Evolutionary conservation across 352 stramenopile species (phyloP), one percentile per base, ranked within the genome.

Genomic region (Poterioochromonas sp.): DNA sequence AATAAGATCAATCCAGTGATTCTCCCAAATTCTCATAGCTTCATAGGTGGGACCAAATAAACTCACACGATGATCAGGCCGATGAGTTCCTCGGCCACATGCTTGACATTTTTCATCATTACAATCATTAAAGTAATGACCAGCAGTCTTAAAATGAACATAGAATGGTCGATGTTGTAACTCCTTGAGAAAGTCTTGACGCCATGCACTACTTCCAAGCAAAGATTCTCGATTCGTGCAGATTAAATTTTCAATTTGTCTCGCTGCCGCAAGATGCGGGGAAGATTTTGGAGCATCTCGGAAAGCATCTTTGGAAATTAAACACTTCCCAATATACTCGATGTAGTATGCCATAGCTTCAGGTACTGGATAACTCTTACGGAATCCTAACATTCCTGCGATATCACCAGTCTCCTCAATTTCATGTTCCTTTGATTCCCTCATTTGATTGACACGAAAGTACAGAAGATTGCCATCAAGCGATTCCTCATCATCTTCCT

Each of bases 241-340:
- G 2, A 74, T 39, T n/a, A 74, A 3, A 39, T 74, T 74, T n/a
- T 74, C 65, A 54, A 74, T 43, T 71, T 41, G n/a, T 22, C 34
- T 8, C 39, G 8, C 26, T 5, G 62, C 62, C 8, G 26, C 26
- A 15, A 39, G 3, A 22, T 65, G 26, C 8, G 12, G 15, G 20
- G 8, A 40, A 20, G 11, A 71, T 44, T 12, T 40, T 41, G 11
- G 34, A 2, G 32, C 11, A 47, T 11, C 15, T 43, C 8, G 39
- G 32, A 8, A 29, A 40, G 3, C 32, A 26, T 71, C 8, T 39
- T 68, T 37, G 58, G 34, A 71, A 15, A 74, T 29, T 39, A 74
- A 74, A 39, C 49, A 34, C 11, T 35, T 8, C 2, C 39, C 65
- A 26, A 74, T 26, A 34, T 54, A 35, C 26, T 74, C 65, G 2